Conservation (phyloP, 2,329 filamentous ascomycete genomes). For the Didymella lethalis region DNA sequence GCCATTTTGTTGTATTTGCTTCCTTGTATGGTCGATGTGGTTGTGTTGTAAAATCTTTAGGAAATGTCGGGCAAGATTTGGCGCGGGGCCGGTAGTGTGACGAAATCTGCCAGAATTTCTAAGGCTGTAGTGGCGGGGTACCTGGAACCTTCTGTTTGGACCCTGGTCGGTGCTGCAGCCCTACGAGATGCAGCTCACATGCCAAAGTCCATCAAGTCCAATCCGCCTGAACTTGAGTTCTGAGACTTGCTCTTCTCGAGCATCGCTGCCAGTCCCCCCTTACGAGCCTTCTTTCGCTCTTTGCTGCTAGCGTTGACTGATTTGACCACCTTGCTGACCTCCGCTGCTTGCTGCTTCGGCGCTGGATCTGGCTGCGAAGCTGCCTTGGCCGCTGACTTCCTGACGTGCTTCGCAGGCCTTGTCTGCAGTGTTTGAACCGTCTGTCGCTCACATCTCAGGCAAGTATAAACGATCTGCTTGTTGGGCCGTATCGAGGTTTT, state of each 20-base stretch:
- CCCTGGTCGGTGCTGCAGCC: slow-evolving; percentile 37
- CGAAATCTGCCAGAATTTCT: slow-evolving; percentile 28
- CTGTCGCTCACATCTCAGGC: slow-evolving; percentile 44
- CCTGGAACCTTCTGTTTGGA: slow-evolving; percentile 24
- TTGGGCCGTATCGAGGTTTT: slow-evolving; percentile 16
- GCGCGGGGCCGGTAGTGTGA: slow-evolving; percentile 28
- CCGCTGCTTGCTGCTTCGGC: slow-evolving; percentile 19
- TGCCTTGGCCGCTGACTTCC: slow-evolving; percentile 17
- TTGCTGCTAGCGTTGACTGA: slow-evolving; percentile 60
- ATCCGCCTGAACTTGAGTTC: slow-evolving; percentile 44
- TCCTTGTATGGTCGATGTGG: slow-evolving; percentile 4
- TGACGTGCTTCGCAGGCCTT: slow-evolving; percentile 32
- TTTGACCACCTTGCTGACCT: slow-evolving; percentile 32
- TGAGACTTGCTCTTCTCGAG: slow-evolving; percentile 57
- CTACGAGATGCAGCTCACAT: slow-evolving; percentile 49
- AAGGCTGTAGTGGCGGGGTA: slow-evolving; percentile 15
- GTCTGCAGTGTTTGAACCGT: slow-evolving; percentile 36
- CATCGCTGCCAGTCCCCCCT: slow-evolving; percentile 62
- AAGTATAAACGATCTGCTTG: slow-evolving; percentile 39
- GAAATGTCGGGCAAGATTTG: slow-evolving; percentile 14
- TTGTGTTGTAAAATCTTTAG: slow-evolving; percentile 4
- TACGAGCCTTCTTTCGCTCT: slow-evolving; percentile 63
- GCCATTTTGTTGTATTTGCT: slow-evolving; percentile 38
- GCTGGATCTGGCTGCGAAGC: slow-evolving; percentile 1
- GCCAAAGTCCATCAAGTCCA: slow-evolving; percentile 64